A percentile compares a stretch with the other conserved stretches of the same genome.
These are phyloP conservation scores for Xylaria sp. DNA, from an alignment of 2,329 filamentous ascomycete species.

Conservation along the genomic window DNA sequence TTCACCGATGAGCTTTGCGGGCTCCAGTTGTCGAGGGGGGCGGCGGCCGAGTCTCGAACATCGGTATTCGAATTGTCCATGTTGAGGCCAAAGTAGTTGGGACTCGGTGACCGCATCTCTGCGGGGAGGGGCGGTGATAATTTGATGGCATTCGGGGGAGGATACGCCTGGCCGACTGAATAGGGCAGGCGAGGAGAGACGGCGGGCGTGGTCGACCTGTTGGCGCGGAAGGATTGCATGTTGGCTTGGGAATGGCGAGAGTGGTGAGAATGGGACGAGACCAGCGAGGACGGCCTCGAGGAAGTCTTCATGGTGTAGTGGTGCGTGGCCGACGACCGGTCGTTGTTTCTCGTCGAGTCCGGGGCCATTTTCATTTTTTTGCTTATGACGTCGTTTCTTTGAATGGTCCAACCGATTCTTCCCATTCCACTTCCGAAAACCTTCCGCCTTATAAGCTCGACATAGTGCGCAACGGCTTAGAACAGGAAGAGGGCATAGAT, in stretches of 20 bases:
- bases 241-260: conserved; percentile 43
- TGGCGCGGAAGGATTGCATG: conserved; percentile 43
- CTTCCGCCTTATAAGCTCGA: conserved; percentile 20
- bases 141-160: conserved; percentile 48
- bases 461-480: conserved; percentile 17
- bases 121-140: conserved; percentile 46
- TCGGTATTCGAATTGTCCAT: conserved; percentile 62
- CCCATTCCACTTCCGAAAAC: conserved; percentile 19
- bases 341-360: conserved; percentile 33
- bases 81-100: conserved; percentile 85
- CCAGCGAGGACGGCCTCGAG: conserved; percentile 33
- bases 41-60: conserved; percentile 63
- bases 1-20: conserved; percentile 70
- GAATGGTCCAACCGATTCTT: conserved; percentile 21
- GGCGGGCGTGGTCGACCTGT: conserved; percentile 53
- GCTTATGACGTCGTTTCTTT: conserved; percentile 33
- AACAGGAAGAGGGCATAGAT: not conserved
- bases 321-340: conserved; percentile 31
- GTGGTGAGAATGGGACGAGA: conserved; percentile 33
- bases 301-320: conserved; percentile 41
- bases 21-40: conserved; percentile 75
- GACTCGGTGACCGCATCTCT: conserved; percentile 61
- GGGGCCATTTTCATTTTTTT: conserved; percentile 31
- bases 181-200: conserved; percentile 55
- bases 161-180: conserved; percentile 58